Base-by-base conservation (phyloP, 768 basidiomycete genomes). In the Tylopilus felleus region DNA sequence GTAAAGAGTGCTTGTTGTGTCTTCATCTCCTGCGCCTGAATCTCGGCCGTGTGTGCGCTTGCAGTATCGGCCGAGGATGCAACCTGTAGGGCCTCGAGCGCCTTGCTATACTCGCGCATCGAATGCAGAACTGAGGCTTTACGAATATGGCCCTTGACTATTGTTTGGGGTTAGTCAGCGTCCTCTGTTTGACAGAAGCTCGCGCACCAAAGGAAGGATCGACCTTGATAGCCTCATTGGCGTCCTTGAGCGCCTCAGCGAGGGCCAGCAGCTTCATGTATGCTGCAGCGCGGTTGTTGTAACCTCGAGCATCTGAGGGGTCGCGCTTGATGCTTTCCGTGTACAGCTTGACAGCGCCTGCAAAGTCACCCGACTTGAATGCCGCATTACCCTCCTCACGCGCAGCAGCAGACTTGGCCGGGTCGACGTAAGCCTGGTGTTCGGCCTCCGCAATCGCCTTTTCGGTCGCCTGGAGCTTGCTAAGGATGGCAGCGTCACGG, bases 271-370 rank as follows among this genome's bases (percentile, higher is more conserved):
- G 84, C 76, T 98, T 98, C 74, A 88, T 92, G 75, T 97, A 98
- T 22, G 93, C 95, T 27, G 93, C 88, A n/a, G 97, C 93, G 46
- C 97, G 88, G 76, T 99, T 99, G 71, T 96, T 98, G 77, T 98
- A 99, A 9, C 91, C 94, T 59, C 88, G 80, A 14, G 96, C 82
- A 67, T 99, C 97, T 35, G 73, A 70, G 39, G 97, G 96, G 64
- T 92, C 86, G 47, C 97, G 88, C 76, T 98, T 98, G 80, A 98
- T 97, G 57, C 93, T 89, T 74, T 99, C 97, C 35, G 90, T 81
- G 75, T 99, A 99, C 36, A 80, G 77, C 75, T 91, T 93, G 61
- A 99, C 95, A 1, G 96, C 90, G 12, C 80, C 84, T 12, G 85
- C 95, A 71, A 94, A 99, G 71, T 96, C 86, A 19, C 93, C 96